Percentiles rank a stretch among this genome's conserved stretches.
Evolutionary conservation across 768 basidiomycete species (phyloP).

Genomic region (Psilocybe subaeruginosa): DNA sequence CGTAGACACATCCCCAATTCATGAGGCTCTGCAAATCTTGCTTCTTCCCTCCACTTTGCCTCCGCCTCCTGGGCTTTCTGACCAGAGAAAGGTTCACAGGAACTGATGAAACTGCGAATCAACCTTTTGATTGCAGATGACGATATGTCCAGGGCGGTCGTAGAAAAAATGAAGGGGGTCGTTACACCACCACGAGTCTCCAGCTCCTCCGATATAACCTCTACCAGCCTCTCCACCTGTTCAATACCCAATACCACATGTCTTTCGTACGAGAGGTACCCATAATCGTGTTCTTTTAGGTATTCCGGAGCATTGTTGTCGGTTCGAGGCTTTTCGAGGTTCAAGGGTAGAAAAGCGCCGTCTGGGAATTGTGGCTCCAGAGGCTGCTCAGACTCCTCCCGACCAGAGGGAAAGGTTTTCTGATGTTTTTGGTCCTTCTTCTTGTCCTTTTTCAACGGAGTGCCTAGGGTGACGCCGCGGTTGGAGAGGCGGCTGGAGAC

Average conservation of each 20-base stretch:
- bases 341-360: constrained; percentile 56
- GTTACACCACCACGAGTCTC: constrained; percentile 76
- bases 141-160: constrained; percentile 84
- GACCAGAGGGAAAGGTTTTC: constrained; percentile 45
- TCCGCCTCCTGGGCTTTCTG: constrained; percentile 47
- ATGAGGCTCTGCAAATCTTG: constrained; percentile 81
- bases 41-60: constrained; percentile 74
- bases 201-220: constrained; percentile 70
- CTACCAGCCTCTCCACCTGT: constrained; percentile 72
- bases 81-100: constrained; percentile 42
- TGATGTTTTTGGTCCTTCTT: constrained; percentile 49
- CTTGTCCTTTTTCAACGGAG: constrained; percentile 53
- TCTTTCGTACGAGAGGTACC: constrained; percentile 72
- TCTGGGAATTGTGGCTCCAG: constrained; percentile 43
- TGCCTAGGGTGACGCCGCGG: constrained; percentile 31
- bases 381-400: constrained; percentile 34
- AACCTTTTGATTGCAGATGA: constrained; percentile 74
- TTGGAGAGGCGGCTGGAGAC: constrained; percentile 49
- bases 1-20: constrained; percentile 91
- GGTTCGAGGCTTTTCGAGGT: constrained; percentile 48
- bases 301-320: constrained; percentile 34
- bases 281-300: constrained; percentile 55
- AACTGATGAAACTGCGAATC: constrained; percentile 79
- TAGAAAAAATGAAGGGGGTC: constrained; percentile 91
- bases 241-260: constrained; percentile 80